Base-by-base conservation (phyloP, 257 asterid genomes). In the Marsdenia floribunda region DNA sequence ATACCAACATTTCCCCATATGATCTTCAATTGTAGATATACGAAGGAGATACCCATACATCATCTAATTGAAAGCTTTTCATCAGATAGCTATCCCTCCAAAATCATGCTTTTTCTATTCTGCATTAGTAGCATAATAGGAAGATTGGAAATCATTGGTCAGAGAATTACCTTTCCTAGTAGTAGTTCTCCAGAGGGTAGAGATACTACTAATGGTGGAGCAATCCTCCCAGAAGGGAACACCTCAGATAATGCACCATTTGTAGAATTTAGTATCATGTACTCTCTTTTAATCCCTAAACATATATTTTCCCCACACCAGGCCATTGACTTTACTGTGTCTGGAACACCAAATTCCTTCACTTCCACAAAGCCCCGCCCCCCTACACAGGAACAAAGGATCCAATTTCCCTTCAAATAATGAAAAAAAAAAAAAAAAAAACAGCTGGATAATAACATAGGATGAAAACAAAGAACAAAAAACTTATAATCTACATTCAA, bases 271-370 rank as follows among this genome's bases (percentile, higher is more conserved):
- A 95, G 79, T 73, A 95, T 87, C 74, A 86, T 80, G 83, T 95
- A 95, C 82, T 92, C 99, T 82, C 92, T 92, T 80, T 82, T 84
- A 66, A 89, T 82, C 75, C 97, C 99, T 86, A 95, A 73, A 80
- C 99, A 95, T 75, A 95, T 85, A 81, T 92, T 95, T 80, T 95
- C 99, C 71, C 97, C 97, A 82, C 97, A 92, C 99, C 99, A 95
- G 59, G 98, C 87, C 88, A 95, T 86, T 24, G 98, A 92, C 85
- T 90, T 95, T 71, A 95, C 97, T 13, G 87, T 72, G 80, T 95
- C 99, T 33, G 99, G 96, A 80, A 92, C 93, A 60, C 97, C 88
- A 87, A 83, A 88, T 79, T 95, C 99, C 79, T 89, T 95, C 75
- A 95, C 99, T 82, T 95, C 99, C 71, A 92, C 94, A 81, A 92